Evolutionary conservation across 1,284 basidiomycete genomes (phyloP), one percentile per base, ranked within the genome.

Genomic region (Ceratobasidium sp.): DNA sequence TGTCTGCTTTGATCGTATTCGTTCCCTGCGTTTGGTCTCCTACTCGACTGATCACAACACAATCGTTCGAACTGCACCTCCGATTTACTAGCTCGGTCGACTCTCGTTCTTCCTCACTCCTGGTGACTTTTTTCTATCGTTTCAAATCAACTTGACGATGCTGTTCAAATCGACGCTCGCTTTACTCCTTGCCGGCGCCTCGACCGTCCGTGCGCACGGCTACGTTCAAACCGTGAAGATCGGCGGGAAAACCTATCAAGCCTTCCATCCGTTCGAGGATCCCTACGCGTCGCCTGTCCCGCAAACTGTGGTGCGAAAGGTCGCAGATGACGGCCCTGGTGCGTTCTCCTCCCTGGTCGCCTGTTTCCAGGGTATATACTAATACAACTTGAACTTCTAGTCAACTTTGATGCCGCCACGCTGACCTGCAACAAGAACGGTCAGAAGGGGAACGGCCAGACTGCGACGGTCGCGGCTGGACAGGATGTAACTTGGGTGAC

Each of bases 251-350:
- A 69, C 26, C 44, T 80, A 69, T 33, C 59, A 50, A 23, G 79
- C 42, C 54, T 80, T 74, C 46, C 67, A 66, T 26, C 79, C 79
- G 5, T 80, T 78, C 48, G 50, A 62, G 26, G 61, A 71, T 57
- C 73, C 73, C 13, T 79, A 78, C 26, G 59, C 64, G 12, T 52
- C 57, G 13, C 79, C 78, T 12, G 50, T 59, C 20, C 73, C 73
- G 26, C 23, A 33, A 13, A 71, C 64, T n/a, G 77, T 80, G 26
- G 74, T 73, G 38, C 74, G 79, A 10, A 79, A 78, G 46, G 68
- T 79, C 50, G 66, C 78, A 26, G 78, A 79, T 42, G 79, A 80
- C 40, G 79, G 79, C 13, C 79, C 79, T 1, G 61, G 79, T 75
- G 17, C 28, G 73, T 66, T 2, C 44, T 20, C 28, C 33, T 6